Base-by-base conservation (phyloP, 306 rosid genomes). In the Acmispon strigosus region DNA sequence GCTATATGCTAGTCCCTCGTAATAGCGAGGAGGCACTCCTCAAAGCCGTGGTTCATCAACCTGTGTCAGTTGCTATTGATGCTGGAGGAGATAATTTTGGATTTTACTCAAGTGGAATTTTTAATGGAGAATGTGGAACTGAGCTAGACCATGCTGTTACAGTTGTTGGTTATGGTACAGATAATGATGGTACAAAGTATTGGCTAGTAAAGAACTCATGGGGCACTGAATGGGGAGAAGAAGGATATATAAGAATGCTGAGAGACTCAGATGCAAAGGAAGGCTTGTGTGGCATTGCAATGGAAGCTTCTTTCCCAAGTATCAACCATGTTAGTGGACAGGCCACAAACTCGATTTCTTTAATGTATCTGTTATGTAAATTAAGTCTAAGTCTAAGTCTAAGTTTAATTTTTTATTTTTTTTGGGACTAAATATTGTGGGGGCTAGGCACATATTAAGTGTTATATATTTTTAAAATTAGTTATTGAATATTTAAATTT, bases 241-340 rank as follows among this genome's bases (percentile, higher is more conserved):
- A 60, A 49, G 81, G 76, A 3, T 76, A 69, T 37, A 43, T 76
- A 29, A 59, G 76, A 37, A 76, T 60, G 64, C 10, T 68, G 13
- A 0, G 70, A 37, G 15, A 41, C 12, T 27, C 50, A 0, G 16
- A 52, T 10, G 64, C 48, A 2, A 39, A 59, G 15, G 48, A 76
- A 61, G 81, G 81, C 5, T 18, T 76, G 11, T 76, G 81, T 9
- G 81, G 81, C 2, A 43, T 69, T 48, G 81, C 71, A 2, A 59
- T 5, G 50, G 7, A 24, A 11, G 62, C 81, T 7, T 41, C 70
- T 3, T 76, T 68, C n/a, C 76, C 74, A 12, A 44, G 1, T 42
- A 2, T 42, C n/a, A 10, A 42, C 13, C 2, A 42, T 0, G 4
- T 11, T 2, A 22, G 2, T 2, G 24, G 24, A 22, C 24, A n/a